Percentiles rank a stretch among this genome's conserved stretches.
Evolutionary conservation across 441 rosid species (phyloP).

Genomic region (Jatropha podagrica): DNA sequence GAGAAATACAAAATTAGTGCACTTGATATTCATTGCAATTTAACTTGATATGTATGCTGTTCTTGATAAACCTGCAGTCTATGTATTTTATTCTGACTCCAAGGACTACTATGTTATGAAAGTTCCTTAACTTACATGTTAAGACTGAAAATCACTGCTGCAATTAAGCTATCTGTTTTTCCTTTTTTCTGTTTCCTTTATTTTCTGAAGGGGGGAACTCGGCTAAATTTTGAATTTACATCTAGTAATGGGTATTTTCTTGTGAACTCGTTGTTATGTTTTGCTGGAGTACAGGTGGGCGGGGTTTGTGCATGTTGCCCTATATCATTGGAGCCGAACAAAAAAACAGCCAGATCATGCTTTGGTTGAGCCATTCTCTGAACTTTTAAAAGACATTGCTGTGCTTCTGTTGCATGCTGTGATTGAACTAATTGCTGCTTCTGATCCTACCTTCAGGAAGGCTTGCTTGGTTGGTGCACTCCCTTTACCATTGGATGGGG

Average conservation of each 20-base stretch:
- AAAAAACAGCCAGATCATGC: constrained; percentile 14
- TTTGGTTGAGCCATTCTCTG: constrained; percentile 28
- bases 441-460: constrained; percentile 45
- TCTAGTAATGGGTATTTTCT: neutral
- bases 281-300: constrained; percentile 51
- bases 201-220: too few species aligned
- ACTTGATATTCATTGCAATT: neutral
- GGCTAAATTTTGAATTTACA: too few species aligned
- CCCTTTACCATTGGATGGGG: constrained; percentile 23
- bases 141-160: neutral
- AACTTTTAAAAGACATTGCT: constrained; percentile 27
- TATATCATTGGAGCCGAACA: constrained; percentile 39
- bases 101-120: neutral
- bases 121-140: neutral
- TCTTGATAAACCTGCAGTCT: neutral
- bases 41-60: neutral
- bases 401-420: constrained; percentile 43
- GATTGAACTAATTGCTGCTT: constrained; percentile 40
- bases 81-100: neutral
- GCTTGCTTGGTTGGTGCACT: constrained; percentile 52
- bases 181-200: too few species aligned
- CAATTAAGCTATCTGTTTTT: neutral
- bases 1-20: too few species aligned
- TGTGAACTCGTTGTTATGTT: neutral
- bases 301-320: constrained; percentile 55